Base-by-base conservation (phyloP, 495 filamentous ascomycete species). In the Talaromyces stipitatus region DNA sequence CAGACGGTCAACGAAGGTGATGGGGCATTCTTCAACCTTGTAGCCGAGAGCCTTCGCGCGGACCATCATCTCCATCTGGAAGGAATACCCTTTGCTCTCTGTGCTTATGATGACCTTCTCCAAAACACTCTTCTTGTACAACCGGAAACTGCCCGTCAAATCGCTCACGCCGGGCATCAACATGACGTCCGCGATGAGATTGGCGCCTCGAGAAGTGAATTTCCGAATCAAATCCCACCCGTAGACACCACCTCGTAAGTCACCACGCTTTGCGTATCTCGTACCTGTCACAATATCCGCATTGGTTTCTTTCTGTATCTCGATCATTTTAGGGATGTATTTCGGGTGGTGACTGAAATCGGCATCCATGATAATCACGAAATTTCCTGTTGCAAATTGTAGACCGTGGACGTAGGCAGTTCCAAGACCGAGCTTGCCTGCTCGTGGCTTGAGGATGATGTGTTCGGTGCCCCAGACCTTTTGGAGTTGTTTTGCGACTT, bases 21-120 rank as follows among this genome's bases (percentile, higher is more conserved):
- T 97, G 4, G 92, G 94, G 57, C 94, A 91, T 79, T 97, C 94
- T 14, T 86, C 88, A 27, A 98, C 90, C 53, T 79, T 87, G 72
- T 80, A 94, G 2, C 92, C 91, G 87, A 94, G 90, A 12, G 87
- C 88, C 79, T 95, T 96, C 38, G 94, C 94, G 52, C 92, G 81
- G 3, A 95, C 90, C 85, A 90, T 89, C 84, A 89, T 85, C 79
- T 96, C 94, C 94, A 98, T 97, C 83, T 98, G 94, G 79, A 97
- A 97, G 24, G 89, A 92, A 68, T 96, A 98, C 14, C 94, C 94
- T 71, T 96, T 92, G 63, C 89, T 92, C 74, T 95, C 85, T 38
- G 91, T 96, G 66, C 84, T 87, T 66, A 76, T 75, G 61, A 82
- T 96, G 51, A 97, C 89, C 76, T 89, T 89, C 72, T 96, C 82